A percentile compares a stretch with the other conserved stretches of the same genome.
phyloP scores from a whole-genome alignment of 768 basidiomycete species.

The Suillus subalutaceus region DNA sequence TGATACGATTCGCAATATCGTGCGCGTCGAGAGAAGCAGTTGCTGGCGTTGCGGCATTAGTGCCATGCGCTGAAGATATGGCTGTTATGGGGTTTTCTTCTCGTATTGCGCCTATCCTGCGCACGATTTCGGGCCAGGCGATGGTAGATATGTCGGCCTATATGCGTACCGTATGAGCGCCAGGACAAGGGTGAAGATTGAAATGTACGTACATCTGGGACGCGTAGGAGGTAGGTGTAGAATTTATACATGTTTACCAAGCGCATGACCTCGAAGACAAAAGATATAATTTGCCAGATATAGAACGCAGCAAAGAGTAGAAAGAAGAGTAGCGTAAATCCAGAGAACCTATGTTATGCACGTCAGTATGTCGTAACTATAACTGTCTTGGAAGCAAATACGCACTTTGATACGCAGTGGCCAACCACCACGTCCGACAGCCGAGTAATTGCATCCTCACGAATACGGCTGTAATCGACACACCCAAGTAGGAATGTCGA shows the following conservation, averaged over 20 bases:
- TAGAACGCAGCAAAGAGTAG: conserved; percentile 87
- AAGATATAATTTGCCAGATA: conserved; percentile 83
- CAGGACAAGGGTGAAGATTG: not conserved
- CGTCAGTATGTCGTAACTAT: conserved; percentile 18
- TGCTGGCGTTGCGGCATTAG: conserved; percentile 59
- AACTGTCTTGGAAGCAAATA: conserved; percentile 9
- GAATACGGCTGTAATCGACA: conserved; percentile 86
- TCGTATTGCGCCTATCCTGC: conserved; percentile 85
- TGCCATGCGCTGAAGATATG: conserved; percentile 62
- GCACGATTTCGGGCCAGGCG: conserved; percentile 94
- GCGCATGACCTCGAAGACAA: conserved; percentile 72
- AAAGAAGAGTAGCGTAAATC: conserved; percentile 83
- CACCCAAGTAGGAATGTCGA: conserved; percentile 96
- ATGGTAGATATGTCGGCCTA: conserved; percentile 98
- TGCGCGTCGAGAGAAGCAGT: conserved; percentile 95
- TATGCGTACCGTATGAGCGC: conserved; percentile 12
- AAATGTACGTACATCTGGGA: conserved; percentile 78
- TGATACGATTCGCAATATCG: conserved; percentile 95
- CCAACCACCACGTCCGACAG: conserved; percentile 83
- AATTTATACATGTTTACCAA: conserved; percentile 95
- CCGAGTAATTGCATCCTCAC: conserved; percentile 62
- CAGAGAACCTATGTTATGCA: conserved; percentile 64
- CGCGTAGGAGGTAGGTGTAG: conserved; percentile 89
- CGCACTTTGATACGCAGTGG: conserved; percentile 83
- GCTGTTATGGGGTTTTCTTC: conserved; percentile 94